Base-by-base conservation (phyloP, 495 filamentous ascomycete genomes). In the Hyaloscypha variabilis region DNA sequence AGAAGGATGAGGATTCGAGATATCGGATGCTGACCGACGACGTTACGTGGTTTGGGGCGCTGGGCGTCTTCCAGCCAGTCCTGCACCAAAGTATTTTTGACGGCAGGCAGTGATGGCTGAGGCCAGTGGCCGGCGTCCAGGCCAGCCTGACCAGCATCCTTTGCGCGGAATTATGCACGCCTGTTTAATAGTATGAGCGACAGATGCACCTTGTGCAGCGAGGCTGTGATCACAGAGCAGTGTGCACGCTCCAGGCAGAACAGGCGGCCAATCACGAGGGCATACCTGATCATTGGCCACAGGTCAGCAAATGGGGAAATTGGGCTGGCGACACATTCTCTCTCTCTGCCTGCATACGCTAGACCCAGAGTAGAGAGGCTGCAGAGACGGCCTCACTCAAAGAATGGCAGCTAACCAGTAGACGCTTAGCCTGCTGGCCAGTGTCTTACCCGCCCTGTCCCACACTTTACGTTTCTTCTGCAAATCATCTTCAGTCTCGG, bases 171-270 rank as follows among this genome's bases (percentile, higher is more conserved):
- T 70, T 66, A 70, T 70, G 68, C 68, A 70, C 36, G 59, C 42
- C 17, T 66, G 39, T 30, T 66, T 5, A 58, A 58, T 62, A 65
- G 46, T 60, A 60, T 64, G 64, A 64, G 64, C 63, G 63, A 63
- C 21, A 25, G 61, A 64, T 67, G 65, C 68, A 67, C 65, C 68
- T 67, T 65, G 51, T 58, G 62, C 65, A 67, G 65, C 65, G 68
- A 70, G 65, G 68, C 65, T 67, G 68, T 67, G 62, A 60, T 55
- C 50, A 53, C 29, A 3, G 49, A 53, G 60, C 46, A 28, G 25
- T 58, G 26, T 34, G 6, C 19, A 34, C 29, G 14, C 54, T 6
- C 42, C 61, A 56, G 23, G 28, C 3, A n/a, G 53, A 54, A 23
- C 26, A 55, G 28, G 25, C 28, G 50, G 49, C 50, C 46, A 55